phyloP scores from a whole-genome alignment of 2,329 filamentous ascomycete species.

The Aspergillus aculeatinus region DNA sequence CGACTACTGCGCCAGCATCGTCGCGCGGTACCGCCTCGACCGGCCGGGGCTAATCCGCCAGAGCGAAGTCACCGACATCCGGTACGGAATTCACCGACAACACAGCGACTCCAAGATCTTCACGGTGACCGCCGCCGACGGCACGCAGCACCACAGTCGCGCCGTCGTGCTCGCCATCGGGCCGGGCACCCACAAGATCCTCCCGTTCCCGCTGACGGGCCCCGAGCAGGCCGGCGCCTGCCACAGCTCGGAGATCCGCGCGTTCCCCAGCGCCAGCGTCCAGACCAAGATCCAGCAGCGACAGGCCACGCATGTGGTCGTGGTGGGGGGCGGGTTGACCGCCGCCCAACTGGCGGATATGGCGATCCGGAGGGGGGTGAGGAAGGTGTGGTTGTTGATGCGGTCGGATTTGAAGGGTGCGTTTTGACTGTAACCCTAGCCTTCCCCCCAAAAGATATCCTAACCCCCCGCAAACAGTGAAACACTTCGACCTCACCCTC shows the following conservation, averaged over 20 bases:
- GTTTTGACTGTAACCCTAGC: conserved; percentile 6
- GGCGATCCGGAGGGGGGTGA: conserved; percentile 63
- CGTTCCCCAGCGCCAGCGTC: conserved; percentile 57
- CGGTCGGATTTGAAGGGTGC: conserved; percentile 52
- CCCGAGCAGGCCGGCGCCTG: conserved; percentile 53
- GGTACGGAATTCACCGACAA: conserved; percentile 50
- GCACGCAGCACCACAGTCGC: conserved; percentile 55
- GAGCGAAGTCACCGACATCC: conserved; percentile 61
- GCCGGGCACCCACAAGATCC: conserved; percentile 60
- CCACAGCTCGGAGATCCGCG: conserved; percentile 64
- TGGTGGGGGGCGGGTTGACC: conserved; percentile 74
- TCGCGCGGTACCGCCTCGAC: conserved; percentile 59
- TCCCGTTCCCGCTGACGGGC: conserved; percentile 41
- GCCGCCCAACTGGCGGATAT: conserved; percentile 72
- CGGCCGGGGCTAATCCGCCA: conserved; percentile 55
- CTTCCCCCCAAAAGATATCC: neutral
- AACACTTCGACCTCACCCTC: conserved; percentile 75
- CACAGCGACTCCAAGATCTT: conserved; percentile 54
- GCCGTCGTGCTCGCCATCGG: conserved; percentile 70
- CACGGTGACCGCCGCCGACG: conserved; percentile 58
- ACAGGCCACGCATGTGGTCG: conserved; percentile 61
- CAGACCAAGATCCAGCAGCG: conserved; percentile 53
- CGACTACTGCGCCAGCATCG: conserved; percentile 61
- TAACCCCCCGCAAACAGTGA: conserved; percentile 46
- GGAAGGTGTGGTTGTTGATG: conserved; percentile 69